These are phyloP conservation scores for Huiozyma sinensis DNA, from an alignment of 805 yeast genomes.

Conservation along the genomic window DNA sequence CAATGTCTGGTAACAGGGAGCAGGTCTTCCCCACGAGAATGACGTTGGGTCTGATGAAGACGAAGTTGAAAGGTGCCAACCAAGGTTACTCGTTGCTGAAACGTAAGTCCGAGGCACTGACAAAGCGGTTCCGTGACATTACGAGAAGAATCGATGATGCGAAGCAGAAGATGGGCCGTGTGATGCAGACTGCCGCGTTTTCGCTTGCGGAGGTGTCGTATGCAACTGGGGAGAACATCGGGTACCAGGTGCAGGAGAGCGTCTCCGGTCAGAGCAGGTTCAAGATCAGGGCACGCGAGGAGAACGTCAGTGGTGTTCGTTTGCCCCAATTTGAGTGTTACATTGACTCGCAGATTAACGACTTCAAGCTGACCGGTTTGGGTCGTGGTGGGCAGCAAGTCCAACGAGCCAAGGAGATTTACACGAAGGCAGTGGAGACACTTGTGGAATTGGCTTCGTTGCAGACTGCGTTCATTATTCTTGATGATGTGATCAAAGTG, in stretches of 20 bases:
- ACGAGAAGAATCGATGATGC: conserved; percentile 90
- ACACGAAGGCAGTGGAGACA: conserved; percentile 94
- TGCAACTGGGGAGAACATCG: conserved; percentile 94
- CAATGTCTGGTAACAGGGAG: conserved; percentile 46
- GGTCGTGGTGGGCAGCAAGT: conserved; percentile 99
- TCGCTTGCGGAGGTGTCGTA: conserved; percentile 94
- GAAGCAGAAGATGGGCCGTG: conserved; percentile 94
- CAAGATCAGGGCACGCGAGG: conserved; percentile 84
- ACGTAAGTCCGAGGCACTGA: conserved; percentile 93
- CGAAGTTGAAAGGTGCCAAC: conserved; percentile 92
- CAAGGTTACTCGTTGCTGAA: conserved; percentile 90
- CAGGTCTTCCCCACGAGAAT: conserved; percentile 96
- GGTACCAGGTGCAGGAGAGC: conserved; percentile 90
- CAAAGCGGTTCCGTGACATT: conserved; percentile 92
- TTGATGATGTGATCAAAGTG: conserved; percentile 95
- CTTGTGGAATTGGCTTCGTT: conserved; percentile 89
- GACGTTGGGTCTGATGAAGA: conserved; percentile 92
- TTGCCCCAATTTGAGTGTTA: conserved; percentile 86
- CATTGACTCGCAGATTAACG: conserved; percentile 77
- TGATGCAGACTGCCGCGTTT: conserved; percentile 97
- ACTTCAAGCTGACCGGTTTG: conserved; percentile 90
- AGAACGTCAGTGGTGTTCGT: conserved; percentile 91
- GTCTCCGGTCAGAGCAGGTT: conserved; percentile 77
- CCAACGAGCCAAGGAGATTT: conserved; percentile 85
- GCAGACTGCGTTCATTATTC: conserved; percentile 91